Evolutionary conservation across 2,329 filamentous ascomycete species (phyloP).

Genomic region (Clathrospora elynae): DNA sequence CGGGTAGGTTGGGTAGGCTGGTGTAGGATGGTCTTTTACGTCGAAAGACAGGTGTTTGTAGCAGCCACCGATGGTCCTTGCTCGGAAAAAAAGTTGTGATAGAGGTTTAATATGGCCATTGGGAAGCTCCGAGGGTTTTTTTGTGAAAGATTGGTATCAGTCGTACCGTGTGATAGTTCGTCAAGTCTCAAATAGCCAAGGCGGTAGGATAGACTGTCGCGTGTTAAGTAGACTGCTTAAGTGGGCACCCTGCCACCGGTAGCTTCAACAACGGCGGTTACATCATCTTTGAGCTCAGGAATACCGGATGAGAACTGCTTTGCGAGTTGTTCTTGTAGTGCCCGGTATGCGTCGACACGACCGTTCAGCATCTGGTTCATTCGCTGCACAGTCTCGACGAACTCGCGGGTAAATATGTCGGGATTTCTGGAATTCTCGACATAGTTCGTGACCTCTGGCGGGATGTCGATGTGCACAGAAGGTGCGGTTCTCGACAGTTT

Average conservation of each 20-base stretch:
- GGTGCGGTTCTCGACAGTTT: conserved; percentile 57
- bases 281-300: conserved; percentile 61
- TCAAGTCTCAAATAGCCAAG: not conserved
- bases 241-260: conserved; percentile 48
- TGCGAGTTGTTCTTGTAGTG: conserved; percentile 64
- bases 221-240: conserved; percentile 20
- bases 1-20: too few relatives aligned
- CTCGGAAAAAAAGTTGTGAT: too few relatives aligned
- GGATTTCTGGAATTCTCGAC: conserved; percentile 68
- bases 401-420: conserved; percentile 69
- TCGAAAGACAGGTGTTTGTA: too few relatives aligned
- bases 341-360: conserved; percentile 63
- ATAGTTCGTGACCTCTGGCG: conserved; percentile 66
- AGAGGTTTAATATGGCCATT: too few relatives aligned
- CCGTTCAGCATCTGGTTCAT: conserved; percentile 67
- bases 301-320: conserved; percentile 63
- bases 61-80: too few relatives aligned
- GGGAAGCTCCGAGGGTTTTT: too few relatives aligned
- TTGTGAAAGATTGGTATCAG: too few relatives aligned
- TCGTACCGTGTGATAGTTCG: not conserved
- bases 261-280: conserved; percentile 56
- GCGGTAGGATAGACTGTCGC: too few relatives aligned
- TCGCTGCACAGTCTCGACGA: conserved; percentile 66
- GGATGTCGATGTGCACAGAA: conserved; percentile 59
- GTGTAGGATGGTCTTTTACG: too few relatives aligned